Conservation (phyloP, 1,284 basidiomycete genomes). For the Tilletiaria anomala region DNA sequence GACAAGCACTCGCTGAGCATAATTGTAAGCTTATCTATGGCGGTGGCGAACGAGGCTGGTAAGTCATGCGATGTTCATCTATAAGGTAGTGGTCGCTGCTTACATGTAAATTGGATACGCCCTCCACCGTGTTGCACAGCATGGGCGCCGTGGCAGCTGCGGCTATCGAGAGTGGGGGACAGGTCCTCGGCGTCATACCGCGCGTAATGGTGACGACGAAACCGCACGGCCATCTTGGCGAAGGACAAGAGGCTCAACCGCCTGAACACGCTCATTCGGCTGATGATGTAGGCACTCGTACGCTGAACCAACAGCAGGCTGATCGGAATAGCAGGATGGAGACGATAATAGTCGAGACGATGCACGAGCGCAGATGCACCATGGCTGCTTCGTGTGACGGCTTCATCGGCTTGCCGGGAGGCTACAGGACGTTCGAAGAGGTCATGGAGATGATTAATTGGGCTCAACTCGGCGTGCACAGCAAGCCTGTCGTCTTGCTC, state of each 20-base stretch:
- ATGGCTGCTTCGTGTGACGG: slow-evolving; percentile 65
- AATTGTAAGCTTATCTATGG: slow-evolving; percentile 66
- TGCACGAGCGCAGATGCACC: slow-evolving; percentile 80
- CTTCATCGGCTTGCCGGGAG: slow-evolving; percentile 76
- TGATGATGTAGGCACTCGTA: too few relatives aligned
- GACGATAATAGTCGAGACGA: slow-evolving; percentile 51
- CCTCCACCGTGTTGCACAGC: slow-evolving; percentile 2
- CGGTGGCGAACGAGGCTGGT: slow-evolving; percentile 61
- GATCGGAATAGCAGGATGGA: too few relatives aligned
- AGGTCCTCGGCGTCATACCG: slow-evolving; percentile 68
- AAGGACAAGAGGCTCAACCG: too few relatives aligned
- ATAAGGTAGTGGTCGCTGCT: too few relatives aligned
- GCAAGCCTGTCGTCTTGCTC: slow-evolving; percentile 65
- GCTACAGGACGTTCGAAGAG: slow-evolving; percentile 83
- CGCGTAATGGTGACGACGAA: slow-evolving; percentile 50
- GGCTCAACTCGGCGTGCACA: slow-evolving; percentile 76
- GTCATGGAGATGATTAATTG: slow-evolving; percentile 78
- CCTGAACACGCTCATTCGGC: too few relatives aligned
- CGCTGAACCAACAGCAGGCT: too few relatives aligned
- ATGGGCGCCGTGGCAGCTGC: slow-evolving; percentile 72
- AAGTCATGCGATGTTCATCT: too few relatives aligned
- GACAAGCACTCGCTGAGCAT: slow-evolving; percentile 54
- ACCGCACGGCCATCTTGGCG: slow-evolving; percentile 11
- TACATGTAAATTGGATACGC: too few relatives aligned
- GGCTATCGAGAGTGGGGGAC: slow-evolving; percentile 54